phyloP scores from a whole-genome alignment of 2,329 filamentous ascomycete genomes.

The Alternaria arbusti region DNA sequence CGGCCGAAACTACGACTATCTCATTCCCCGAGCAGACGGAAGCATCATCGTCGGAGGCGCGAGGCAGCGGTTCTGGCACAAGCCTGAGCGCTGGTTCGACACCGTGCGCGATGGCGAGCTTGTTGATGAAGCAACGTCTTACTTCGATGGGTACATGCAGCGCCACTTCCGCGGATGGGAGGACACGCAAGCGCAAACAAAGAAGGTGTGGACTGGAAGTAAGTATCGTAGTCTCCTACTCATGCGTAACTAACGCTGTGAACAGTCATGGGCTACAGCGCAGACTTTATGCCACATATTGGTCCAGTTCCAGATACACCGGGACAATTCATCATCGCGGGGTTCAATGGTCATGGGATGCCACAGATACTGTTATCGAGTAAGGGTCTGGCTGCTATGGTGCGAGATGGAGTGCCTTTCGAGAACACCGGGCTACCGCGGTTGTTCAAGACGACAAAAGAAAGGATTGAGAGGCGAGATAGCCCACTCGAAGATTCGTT shows the following conservation, averaged over 20 bases:
- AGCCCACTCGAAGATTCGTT: background rate
- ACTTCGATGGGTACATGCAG: conserved; percentile 4
- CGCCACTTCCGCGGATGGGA: conserved; percentile 1
- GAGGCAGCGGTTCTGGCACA: background rate
- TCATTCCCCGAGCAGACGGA: background rate
- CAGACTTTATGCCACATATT: background rate
- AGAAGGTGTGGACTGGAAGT: background rate
- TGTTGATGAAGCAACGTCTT: background rate
- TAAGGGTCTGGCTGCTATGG: background rate
- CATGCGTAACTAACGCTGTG: background rate
- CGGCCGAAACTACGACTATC: conserved; percentile 1
- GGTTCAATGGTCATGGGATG: background rate
- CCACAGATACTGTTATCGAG: background rate
- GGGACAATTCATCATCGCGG: background rate
- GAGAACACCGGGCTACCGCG: background rate
- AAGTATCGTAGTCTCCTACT: background rate
- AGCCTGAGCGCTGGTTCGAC: background rate
- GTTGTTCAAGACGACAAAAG: background rate
- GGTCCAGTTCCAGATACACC: background rate
- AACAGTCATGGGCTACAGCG: background rate
- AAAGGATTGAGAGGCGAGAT: background rate
- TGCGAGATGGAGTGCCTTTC: background rate
- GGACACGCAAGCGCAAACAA: background rate
- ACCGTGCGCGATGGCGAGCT: background rate
- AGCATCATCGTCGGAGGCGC: conserved; percentile 5